These are phyloP conservation scores for Dillenia turbinata DNA, from an alignment of 164 flowering plant species.

Conservation along the genomic window DNA sequence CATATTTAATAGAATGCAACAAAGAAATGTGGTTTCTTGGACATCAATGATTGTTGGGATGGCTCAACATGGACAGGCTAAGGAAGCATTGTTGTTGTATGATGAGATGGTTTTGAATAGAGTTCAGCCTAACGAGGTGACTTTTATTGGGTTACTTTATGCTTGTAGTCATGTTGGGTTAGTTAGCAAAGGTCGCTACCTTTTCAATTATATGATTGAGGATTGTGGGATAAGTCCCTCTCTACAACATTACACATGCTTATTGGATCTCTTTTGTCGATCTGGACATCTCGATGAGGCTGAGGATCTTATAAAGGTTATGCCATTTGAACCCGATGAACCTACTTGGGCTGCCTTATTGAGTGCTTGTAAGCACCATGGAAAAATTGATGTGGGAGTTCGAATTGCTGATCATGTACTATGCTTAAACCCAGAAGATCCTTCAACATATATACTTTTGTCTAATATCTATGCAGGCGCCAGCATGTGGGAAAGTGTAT, in stretches of 20 bases:
- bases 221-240: conserved; percentile 62
- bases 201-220: conserved; percentile 57
- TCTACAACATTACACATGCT: conserved; percentile 77
- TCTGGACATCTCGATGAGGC: conserved; percentile 80
- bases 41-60: conserved; percentile 82
- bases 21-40: conserved; percentile 78
- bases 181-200: conserved; percentile 49
- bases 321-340: conserved; percentile 87
- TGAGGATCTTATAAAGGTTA: conserved; percentile 42
- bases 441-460: conserved; percentile 60
- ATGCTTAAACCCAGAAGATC: conserved; percentile 46
- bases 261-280: conserved; percentile 71
- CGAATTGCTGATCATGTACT: conserved; percentile 55
- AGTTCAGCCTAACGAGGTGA: conserved; percentile 74
- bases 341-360: conserved; percentile 78
- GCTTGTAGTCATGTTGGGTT: conserved; percentile 90
- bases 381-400: conserved; percentile 43
- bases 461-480: conserved; percentile 72
- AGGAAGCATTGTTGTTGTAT: conserved; percentile 58
- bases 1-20: conserved; percentile 35
- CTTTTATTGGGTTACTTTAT: conserved; percentile 75
- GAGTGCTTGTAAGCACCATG: conserved; percentile 68
- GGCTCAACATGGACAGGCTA: conserved; percentile 82
- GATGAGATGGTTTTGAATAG: conserved; percentile 57
- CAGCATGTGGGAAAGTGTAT: conserved; percentile 58